Conservation (phyloP, 192 early-diverging fungal species). For the Ramicandelaber brevisporus region DNA sequence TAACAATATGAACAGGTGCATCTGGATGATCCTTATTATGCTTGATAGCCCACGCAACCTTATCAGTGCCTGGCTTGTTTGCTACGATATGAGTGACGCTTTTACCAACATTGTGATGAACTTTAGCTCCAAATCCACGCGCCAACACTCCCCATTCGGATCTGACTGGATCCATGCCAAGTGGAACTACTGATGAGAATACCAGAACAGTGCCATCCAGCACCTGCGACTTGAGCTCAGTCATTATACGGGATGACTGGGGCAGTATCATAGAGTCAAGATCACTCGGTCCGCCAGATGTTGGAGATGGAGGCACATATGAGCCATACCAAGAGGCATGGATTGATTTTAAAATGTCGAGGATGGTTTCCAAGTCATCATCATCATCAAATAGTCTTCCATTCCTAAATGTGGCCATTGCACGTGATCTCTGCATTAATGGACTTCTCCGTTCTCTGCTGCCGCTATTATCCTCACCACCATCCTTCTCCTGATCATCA, state of each 20-base stretch:
- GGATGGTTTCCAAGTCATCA: too few species aligned
- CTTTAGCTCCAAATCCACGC: constrained; percentile 53
- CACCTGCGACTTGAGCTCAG: constrained; percentile 19
- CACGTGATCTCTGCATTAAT: background rate
- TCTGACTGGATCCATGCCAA: constrained; percentile 24
- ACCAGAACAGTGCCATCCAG: constrained; percentile 39
- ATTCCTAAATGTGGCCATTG: too few species aligned
- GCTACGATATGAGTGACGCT: constrained; percentile 76
- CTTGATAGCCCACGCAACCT: constrained; percentile 36
- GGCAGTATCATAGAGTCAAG: constrained; percentile 11
- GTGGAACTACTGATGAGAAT: constrained; percentile 63
- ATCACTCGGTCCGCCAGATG: constrained; percentile 25
- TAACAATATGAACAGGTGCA: constrained; percentile 18
- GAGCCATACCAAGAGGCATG: too few species aligned
- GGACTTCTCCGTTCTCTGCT: constrained; percentile 3
- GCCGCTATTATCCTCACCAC: constrained; percentile 3
- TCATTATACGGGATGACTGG: constrained; percentile 9
- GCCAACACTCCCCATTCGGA: constrained; percentile 68
- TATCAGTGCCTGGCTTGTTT: constrained; percentile 45
- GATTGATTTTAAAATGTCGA: too few species aligned
- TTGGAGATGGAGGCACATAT: background rate
- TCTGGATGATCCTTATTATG: constrained; percentile 26
- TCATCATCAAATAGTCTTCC: too few species aligned
- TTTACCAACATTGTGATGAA: constrained; percentile 25
- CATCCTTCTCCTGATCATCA: constrained; percentile 5